These are phyloP conservation scores for Lichtheimia corymbifera DNA, from an alignment of 371 early-diverging fungal genomes.

Conservation along the genomic window DNA sequence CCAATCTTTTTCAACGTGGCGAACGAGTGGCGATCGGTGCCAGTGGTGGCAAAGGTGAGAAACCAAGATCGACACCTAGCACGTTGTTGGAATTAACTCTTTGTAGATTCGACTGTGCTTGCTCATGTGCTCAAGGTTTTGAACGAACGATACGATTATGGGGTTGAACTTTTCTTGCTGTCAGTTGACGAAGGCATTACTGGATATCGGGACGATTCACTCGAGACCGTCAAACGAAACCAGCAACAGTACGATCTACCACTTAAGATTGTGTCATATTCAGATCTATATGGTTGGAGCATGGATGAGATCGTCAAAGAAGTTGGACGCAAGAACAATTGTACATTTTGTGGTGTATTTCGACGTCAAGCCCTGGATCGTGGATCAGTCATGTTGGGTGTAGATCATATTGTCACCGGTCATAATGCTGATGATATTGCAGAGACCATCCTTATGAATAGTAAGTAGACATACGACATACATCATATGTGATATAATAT, in stretches of 20 bases:
- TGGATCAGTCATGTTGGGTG: slow-evolving; percentile 90
- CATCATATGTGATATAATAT: too few relatives aligned
- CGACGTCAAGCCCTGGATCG: slow-evolving; percentile 98
- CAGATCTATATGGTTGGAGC: slow-evolving; percentile 96
- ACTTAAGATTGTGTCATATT: slow-evolving; percentile 93
- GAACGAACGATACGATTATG: slow-evolving; percentile 95
- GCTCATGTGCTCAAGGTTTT: slow-evolving; percentile 95
- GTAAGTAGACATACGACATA: slow-evolving; percentile 47
- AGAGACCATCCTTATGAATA: slow-evolving; percentile 99
- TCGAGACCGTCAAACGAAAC: slow-evolving; percentile 98
- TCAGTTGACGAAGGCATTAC: slow-evolving; percentile 99
- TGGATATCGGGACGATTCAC: slow-evolving; percentile 98
- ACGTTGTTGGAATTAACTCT: not conserved
- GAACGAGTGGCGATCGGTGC: slow-evolving; percentile 97
- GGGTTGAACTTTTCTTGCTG: slow-evolving; percentile 89
- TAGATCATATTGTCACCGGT: slow-evolving; percentile 98
- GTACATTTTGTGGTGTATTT: slow-evolving; percentile 99
- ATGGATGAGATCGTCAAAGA: slow-evolving; percentile 98
- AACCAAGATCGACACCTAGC: not conserved
- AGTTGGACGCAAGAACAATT: slow-evolving; percentile 97
- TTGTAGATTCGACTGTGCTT: slow-evolving; percentile 95
- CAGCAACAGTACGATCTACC: slow-evolving; percentile 93
- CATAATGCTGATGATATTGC: slow-evolving; percentile 99
- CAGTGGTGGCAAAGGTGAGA: slow-evolving; percentile 95
- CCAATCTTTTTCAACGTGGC: slow-evolving; percentile 87